These are phyloP conservation scores for Heterobasidion occidentale DNA, from an alignment of 1,284 basidiomycete species.

Conservation along the genomic window DNA sequence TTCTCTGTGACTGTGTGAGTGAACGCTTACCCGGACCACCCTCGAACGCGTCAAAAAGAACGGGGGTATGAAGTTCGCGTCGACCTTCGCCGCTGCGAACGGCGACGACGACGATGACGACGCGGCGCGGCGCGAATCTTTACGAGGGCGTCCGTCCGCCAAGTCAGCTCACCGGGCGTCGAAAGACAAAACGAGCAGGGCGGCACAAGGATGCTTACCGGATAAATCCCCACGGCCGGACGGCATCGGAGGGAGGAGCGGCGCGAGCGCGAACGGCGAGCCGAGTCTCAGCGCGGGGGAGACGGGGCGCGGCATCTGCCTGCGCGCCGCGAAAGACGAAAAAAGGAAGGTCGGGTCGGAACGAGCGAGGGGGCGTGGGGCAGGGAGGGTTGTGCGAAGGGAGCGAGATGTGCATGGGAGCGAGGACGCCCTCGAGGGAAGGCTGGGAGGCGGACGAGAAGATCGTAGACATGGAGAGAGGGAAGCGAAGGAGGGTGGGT, in stretches of 20 bases:
- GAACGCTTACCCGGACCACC: constrained; percentile 5
- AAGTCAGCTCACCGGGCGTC: not conserved
- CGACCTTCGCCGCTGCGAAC: too few relatives aligned
- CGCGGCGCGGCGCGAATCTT: not conserved
- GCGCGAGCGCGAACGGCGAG: not conserved
- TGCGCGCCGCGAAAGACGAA: not conserved
- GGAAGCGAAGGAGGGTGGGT: too few relatives aligned
- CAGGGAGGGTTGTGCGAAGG: not conserved
- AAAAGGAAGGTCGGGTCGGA: not conserved
- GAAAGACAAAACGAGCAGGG: too few relatives aligned
- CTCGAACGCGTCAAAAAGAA: constrained; percentile 5
- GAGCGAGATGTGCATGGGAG: not conserved
- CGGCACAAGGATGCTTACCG: too few relatives aligned
- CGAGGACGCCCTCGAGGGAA: not conserved
- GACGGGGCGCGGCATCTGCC: not conserved
- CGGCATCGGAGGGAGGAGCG: not conserved
- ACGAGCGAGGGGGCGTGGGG: not conserved
- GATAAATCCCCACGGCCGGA: too few relatives aligned
- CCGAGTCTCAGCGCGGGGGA: not conserved
- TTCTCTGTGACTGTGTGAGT: not conserved
- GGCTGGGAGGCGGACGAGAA: too few relatives aligned
- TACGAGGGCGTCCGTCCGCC: not conserved
- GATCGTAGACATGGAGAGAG: too few relatives aligned
- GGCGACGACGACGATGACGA: not conserved
- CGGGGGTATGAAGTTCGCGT: not conserved